Conservation (phyloP, 495 filamentous ascomycete species). For the Aspergillus ellipticus region DNA sequence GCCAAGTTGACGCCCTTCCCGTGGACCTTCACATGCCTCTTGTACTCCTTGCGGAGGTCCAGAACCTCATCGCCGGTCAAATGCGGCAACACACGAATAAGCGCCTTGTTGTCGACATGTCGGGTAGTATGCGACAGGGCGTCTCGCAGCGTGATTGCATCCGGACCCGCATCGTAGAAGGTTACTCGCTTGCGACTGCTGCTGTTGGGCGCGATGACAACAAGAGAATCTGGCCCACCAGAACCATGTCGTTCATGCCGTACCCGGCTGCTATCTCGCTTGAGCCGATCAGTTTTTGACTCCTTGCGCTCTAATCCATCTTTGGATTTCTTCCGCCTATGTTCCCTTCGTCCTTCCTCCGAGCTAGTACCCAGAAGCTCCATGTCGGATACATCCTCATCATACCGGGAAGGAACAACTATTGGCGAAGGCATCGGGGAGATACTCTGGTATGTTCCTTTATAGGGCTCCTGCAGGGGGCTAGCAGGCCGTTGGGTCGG, state of each 20-base stretch:
- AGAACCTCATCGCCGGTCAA: slow-evolving; percentile 83
- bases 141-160: slow-evolving; percentile 70
- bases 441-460: slow-evolving; percentile 90
- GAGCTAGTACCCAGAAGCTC: slow-evolving; percentile 40
- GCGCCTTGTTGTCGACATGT: slow-evolving; percentile 60
- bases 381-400: slow-evolving; percentile 50
- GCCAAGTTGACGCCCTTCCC: slow-evolving; percentile 88
- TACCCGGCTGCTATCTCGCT: slow-evolving; percentile 25
- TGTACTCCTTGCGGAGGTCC: slow-evolving; percentile 82
- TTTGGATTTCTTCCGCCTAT: slow-evolving; percentile 27
- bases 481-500: slow-evolving; percentile 60
- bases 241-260: slow-evolving; percentile 29
- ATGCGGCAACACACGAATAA: slow-evolving; percentile 80
- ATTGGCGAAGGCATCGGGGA: slow-evolving; percentile 89
- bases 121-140: slow-evolving; percentile 67
- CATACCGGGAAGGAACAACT: slow-evolving; percentile 36
- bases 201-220: slow-evolving; percentile 30
- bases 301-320: slow-evolving; percentile 25
- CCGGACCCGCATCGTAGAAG: slow-evolving; percentile 71
- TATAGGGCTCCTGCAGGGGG: slow-evolving; percentile 87
- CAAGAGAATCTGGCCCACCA: slow-evolving; percentile 18
- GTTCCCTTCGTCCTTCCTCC: slow-evolving; percentile 30
- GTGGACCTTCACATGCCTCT: slow-evolving; percentile 75
- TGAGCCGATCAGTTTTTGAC: slow-evolving; percentile 27
- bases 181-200: slow-evolving; percentile 48